These are phyloP conservation scores for Diaporthe sp. DNA, from an alignment of 2,329 filamentous ascomycete genomes.

Conservation along the genomic window DNA sequence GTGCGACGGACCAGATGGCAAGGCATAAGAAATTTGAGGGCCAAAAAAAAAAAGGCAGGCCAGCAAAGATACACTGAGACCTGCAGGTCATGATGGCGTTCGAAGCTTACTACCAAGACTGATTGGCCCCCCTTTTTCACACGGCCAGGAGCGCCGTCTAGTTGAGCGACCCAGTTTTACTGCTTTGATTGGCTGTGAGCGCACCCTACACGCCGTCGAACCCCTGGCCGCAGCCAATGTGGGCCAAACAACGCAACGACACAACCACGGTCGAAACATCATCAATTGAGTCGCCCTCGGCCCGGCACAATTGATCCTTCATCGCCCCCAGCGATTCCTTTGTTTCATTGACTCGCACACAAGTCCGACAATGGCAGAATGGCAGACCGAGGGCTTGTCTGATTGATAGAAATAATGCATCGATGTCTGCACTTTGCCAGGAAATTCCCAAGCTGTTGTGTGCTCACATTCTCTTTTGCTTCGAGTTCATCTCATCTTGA, in stretches of 20 bases:
- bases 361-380: background rate
- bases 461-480: background rate
- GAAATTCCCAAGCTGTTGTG: background rate
- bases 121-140: background rate
- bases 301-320: slow-evolving; percentile 1
- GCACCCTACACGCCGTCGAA: no score
- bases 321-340: background rate
- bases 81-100: background rate
- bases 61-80: slow-evolving; percentile 5
- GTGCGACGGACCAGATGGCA: background rate
- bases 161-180: background rate
- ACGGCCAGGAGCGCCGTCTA: background rate
- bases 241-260: slow-evolving; percentile 14
- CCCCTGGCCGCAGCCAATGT: background rate
- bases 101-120: slow-evolving; percentile 15
- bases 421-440: background rate
- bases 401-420: background rate
- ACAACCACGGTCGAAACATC: slow-evolving; percentile 21
- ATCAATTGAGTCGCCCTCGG: background rate
- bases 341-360: slow-evolving; percentile 13
- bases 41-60: background rate
- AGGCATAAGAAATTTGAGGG: background rate
- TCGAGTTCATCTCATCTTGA: background rate
- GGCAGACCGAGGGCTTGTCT: background rate
- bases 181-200: slow-evolving; percentile 1